phyloP scores from a whole-genome alignment of 257 asterid species.

The Plantago major region DNA sequence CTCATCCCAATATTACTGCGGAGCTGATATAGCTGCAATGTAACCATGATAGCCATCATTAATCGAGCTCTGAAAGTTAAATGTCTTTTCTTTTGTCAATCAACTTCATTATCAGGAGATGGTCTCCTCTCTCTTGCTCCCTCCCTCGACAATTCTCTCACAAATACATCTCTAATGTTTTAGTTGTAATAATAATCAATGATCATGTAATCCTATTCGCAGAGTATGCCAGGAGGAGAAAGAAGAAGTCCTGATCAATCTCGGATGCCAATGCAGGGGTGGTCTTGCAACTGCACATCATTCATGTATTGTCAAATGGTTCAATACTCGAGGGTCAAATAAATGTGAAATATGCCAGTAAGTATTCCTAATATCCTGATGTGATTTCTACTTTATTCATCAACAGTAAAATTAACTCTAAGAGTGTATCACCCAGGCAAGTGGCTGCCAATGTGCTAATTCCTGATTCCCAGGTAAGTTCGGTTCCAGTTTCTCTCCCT shows the following conservation, averaged over 20 bases:
- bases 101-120: too few relatives aligned
- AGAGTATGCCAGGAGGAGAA: conserved; percentile 79
- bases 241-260: conserved; percentile 66
- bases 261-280: conserved; percentile 75
- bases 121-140: too few relatives aligned
- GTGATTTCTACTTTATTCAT: conserved; percentile 10
- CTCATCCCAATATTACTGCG: too few relatives aligned
- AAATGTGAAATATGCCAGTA: conserved; percentile 83
- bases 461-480: conserved; percentile 57
- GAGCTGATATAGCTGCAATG: too few relatives aligned
- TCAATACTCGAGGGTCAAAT: conserved; percentile 67
- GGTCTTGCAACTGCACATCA: conserved; percentile 75
- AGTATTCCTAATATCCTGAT: conserved; percentile 23
- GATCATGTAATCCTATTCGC: conserved; percentile 16
- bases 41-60: too few relatives aligned
- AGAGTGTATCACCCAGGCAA: conserved; percentile 47
- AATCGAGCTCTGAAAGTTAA: too few relatives aligned
- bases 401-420: conserved; percentile 22
- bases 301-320: conserved; percentile 70
- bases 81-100: too few relatives aligned
- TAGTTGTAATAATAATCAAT: conserved; percentile 5
- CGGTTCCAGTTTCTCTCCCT: conserved; percentile 6
- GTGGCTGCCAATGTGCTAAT: conserved; percentile 52
- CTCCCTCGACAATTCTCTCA: not conserved
- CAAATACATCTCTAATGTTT: not conserved